Evolutionary conservation across 805 yeast genomes (phyloP).

Genomic region (Candida koratica): DNA sequence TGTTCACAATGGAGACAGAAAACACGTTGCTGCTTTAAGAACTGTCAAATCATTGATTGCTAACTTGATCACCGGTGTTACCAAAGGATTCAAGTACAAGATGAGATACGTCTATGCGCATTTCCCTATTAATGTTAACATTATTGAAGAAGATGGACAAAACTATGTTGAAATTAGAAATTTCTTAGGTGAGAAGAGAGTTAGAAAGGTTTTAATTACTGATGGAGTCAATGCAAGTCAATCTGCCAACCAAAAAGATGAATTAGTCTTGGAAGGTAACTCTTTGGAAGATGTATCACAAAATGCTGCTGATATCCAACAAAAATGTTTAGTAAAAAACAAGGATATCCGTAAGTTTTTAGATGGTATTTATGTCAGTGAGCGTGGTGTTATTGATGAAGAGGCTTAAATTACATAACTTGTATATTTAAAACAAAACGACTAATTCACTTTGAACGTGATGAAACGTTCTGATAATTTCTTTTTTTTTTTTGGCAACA

Average conservation of each 20-base stretch:
- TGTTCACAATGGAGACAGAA: conserved; percentile 99
- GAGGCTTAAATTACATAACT: conserved; percentile 35
- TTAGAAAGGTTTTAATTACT: conserved; percentile 78
- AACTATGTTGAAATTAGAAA: conserved; percentile 93
- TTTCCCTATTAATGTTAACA: conserved; percentile 99
- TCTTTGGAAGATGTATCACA: conserved; percentile 96
- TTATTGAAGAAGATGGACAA: conserved; percentile 71
- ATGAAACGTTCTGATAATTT: conserved; percentile 6
- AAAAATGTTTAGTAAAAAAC: conserved; percentile 97
- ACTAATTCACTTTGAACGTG: conserved; percentile 25
- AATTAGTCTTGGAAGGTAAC: conserved; percentile 89
- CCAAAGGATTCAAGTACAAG: conserved; percentile 98
- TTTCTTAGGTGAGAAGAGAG: conserved; percentile 99
- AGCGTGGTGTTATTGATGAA: conserved; percentile 82
- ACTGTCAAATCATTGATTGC: conserved; percentile 93
- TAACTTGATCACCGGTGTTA: conserved; percentile 97
- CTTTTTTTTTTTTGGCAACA: too few relatives aligned
- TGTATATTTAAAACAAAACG: conserved; percentile 18
- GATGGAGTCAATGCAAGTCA: conserved; percentile 86
- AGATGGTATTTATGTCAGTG: conserved; percentile 99
- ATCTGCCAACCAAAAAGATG: conserved; percentile 88
- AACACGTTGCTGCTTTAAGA: conserved; percentile 99
- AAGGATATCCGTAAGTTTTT: conserved; percentile 99
- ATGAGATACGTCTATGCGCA: conserved; percentile 99
- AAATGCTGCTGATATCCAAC: conserved; percentile 97